Percentiles rank a stretch among this genome's conserved stretches.
phyloP scores from a whole-genome alignment of 306 rosid genomes.

The Lupinus albus region DNA sequence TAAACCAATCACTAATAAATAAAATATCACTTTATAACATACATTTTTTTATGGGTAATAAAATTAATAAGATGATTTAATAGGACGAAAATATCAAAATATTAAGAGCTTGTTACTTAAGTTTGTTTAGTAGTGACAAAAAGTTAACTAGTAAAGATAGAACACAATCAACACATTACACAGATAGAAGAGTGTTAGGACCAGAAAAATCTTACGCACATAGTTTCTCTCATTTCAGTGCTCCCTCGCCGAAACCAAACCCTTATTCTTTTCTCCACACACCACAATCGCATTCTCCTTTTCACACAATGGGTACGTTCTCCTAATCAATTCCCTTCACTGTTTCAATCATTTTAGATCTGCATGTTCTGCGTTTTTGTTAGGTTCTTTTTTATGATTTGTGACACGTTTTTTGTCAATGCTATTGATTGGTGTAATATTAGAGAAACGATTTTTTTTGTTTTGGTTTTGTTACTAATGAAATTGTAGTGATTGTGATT shows the following conservation, averaged over 20 bases:
- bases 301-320: constrained; percentile 43
- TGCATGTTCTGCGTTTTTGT: constrained; percentile 12
- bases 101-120: no score
- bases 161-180: no score
- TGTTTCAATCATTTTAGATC: constrained; percentile 37
- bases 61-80: no score
- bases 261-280: background rate
- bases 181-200: background rate
- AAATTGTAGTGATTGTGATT: constrained; percentile 3
- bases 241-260: constrained; percentile 41
- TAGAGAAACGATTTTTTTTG: background rate
- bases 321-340: constrained; percentile 12
- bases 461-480: background rate
- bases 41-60: no score
- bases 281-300: background rate
- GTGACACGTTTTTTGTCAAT: background rate
- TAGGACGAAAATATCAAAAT: no score
- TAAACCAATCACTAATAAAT: no score
- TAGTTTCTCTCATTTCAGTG: background rate
- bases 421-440: background rate
- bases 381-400: constrained; percentile 4
- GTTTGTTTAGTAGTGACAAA: no score
- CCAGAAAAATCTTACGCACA: constrained; percentile 30
- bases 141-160: no score
- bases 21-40: no score